A percentile compares a stretch with the other conserved stretches of the same genome.
Evolutionary conservation across 306 rosid genomes (phyloP).

Genomic region (Citrullus amarus): DNA sequence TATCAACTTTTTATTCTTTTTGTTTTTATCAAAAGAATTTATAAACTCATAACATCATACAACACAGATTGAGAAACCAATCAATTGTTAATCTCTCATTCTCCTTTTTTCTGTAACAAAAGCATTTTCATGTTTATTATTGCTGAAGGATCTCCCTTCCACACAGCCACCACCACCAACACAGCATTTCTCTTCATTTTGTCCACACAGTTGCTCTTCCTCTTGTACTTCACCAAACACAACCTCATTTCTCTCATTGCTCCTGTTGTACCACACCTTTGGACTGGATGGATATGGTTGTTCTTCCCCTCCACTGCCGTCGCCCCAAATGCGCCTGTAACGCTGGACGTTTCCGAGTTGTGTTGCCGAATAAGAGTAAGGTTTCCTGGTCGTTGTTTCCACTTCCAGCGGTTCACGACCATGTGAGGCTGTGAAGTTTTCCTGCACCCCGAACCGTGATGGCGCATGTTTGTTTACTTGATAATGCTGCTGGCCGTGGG

Average conservation of each 20-base stretch:
- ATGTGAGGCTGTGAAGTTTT: neutral
- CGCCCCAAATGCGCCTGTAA: neutral
- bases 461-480: slow-evolving; percentile 1
- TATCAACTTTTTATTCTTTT: neutral
- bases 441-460: neutral
- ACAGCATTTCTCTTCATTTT: neutral
- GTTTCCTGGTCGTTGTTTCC: neutral
- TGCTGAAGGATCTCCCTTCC: neutral
- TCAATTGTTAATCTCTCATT: neutral
- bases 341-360: neutral
- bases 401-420: neutral
- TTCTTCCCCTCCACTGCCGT: neutral
- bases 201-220: slow-evolving; percentile 23
- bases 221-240: slow-evolving; percentile 94
- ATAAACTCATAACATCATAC: neutral
- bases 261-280: neutral
- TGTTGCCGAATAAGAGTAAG: neutral
- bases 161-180: neutral
- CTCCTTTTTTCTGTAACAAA: neutral
- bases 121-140: neutral
- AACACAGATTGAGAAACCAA: neutral
- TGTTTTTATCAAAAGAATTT: neutral
- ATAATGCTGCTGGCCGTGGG: slow-evolving; percentile 43
- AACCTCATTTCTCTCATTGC: slow-evolving; percentile 62
- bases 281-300: neutral